Conservation (phyloP, 2,329 filamentous ascomycete species). For the Aspergillus fischeri region DNA sequence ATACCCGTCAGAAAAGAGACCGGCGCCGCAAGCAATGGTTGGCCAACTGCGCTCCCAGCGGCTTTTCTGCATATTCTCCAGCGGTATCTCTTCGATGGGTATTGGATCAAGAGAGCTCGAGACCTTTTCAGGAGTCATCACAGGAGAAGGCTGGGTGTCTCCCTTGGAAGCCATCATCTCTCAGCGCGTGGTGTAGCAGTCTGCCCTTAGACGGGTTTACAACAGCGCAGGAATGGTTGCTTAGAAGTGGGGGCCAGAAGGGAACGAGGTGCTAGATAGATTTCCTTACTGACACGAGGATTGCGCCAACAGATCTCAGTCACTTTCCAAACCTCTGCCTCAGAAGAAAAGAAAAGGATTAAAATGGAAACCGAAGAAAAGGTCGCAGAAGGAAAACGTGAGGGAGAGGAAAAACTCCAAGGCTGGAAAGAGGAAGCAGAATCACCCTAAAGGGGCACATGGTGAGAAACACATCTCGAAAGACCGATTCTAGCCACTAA, state of each 20-base stretch:
- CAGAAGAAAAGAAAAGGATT: background rate
- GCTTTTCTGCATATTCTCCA: slow-evolving; percentile 29
- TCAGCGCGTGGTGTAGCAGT: background rate
- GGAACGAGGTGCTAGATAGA: background rate
- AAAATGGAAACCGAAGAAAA: background rate
- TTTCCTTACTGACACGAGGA: background rate
- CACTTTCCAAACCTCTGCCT: background rate
- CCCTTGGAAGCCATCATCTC: background rate
- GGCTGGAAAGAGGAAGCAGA: background rate
- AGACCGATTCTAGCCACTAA: background rate
- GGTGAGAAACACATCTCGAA: background rate
- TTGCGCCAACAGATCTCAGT: background rate
- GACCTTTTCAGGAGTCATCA: slow-evolving; percentile 5
- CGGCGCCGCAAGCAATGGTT: slow-evolving; percentile 82
- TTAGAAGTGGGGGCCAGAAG: background rate
- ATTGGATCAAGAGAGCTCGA: background rate
- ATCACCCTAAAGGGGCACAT: background rate
- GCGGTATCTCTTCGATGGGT: slow-evolving; percentile 18
- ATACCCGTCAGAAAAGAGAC: slow-evolving; percentile 88
- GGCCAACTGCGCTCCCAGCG: slow-evolving; percentile 61
- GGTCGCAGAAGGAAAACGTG: background rate
- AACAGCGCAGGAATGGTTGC: background rate
- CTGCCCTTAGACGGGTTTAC: background rate
- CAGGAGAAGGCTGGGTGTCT: background rate
- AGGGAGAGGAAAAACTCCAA: background rate